Evolutionary conservation across 164 flowering plant species (phyloP), one percentile per base, ranked within the genome.

Genomic region (Vitis rotundifolia): DNA sequence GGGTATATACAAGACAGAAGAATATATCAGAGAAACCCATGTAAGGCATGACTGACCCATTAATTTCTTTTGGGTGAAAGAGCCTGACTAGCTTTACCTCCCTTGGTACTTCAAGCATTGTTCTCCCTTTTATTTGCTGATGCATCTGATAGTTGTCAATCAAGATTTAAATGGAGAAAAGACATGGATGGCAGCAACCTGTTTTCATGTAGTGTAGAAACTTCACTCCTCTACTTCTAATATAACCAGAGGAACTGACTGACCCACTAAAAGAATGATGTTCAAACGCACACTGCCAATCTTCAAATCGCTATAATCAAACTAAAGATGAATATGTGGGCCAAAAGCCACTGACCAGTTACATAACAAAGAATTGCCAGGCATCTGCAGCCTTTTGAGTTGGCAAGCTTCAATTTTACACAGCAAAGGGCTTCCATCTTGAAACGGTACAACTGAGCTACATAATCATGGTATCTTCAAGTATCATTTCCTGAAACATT

Each of bases 401-500:
- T 66, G 69, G 55, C 48, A 59, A 53, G 64, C 37, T 53, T 37
- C 49, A 15, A 49, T 22, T 63, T 47, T 49, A 66, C 52, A 49
- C 66, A 31, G 44, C 50, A 44, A 71, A 15, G 48, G 49, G 63
- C 22, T 44, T 59, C 37, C 51, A 51, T 44, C 67, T 56, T 70
- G 44, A 61, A 67, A 56, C 14, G 44, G 12, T 26, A 49, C 48
- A 26, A 10, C 26, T 44, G 18, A 51, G 72, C 63, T 69, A 76
- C 63, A 31, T 52, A 72, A 49, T 74, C 18, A 61, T 57, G 63
- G 68, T 58, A 37, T 71, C 55, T 37, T 80, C 78, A 68, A 82
- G 75, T 69, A 74, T 52, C 84, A 78, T 76, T 82, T 75, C 85
- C 87, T 82, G 85, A 60, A 64, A 63, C 59, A 59, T 64, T 10